These are phyloP conservation scores for Phytophthora agathidicida DNA, from an alignment of 352 stramenopile species.

Conservation along the genomic window DNA sequence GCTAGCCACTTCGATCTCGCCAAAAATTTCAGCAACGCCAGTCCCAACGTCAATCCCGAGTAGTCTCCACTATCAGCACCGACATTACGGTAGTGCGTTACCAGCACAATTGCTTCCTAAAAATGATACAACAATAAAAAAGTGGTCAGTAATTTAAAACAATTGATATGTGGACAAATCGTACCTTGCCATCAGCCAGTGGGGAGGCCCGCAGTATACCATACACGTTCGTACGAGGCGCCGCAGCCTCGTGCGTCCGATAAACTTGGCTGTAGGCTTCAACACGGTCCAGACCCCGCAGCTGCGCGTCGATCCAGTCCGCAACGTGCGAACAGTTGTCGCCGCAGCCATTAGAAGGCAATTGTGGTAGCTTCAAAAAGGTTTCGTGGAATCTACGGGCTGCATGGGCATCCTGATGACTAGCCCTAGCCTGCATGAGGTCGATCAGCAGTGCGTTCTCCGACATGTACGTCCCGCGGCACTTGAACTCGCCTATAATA, in stretches of 20 bases:
- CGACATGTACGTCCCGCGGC: conserved; percentile 86
- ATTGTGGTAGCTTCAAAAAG: conserved; percentile 39
- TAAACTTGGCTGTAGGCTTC: conserved; percentile 69
- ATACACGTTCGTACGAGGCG: conserved; percentile 70
- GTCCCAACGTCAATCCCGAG: conserved; percentile 60
- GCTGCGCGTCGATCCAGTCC: conserved; percentile 65
- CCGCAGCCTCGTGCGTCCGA: conserved; percentile 3
- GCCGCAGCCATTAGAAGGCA: conserved; percentile 43
- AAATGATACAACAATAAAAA: background rate
- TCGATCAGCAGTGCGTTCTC: conserved; percentile 89
- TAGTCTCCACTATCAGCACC: conserved; percentile 44
- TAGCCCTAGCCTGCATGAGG: conserved; percentile 59
- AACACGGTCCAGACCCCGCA: conserved; percentile 61
- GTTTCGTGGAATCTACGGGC: conserved; percentile 41
- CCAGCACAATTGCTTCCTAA: conserved; percentile 69
- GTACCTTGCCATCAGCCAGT: conserved; percentile 75
- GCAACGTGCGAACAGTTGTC: conserved; percentile 53
- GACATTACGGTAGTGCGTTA: conserved; percentile 75
- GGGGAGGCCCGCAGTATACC: conserved; percentile 79
- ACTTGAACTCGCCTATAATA: conserved; percentile 71
- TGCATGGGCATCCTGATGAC: conserved; percentile 41
- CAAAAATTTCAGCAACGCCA: conserved; percentile 71
- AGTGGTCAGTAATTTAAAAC: background rate
- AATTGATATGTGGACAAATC: background rate
- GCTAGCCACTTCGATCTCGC: conserved; percentile 73